Evolutionary conservation across 768 basidiomycete genomes (phyloP).

Genomic region (Rhodotorula diobovata): DNA sequence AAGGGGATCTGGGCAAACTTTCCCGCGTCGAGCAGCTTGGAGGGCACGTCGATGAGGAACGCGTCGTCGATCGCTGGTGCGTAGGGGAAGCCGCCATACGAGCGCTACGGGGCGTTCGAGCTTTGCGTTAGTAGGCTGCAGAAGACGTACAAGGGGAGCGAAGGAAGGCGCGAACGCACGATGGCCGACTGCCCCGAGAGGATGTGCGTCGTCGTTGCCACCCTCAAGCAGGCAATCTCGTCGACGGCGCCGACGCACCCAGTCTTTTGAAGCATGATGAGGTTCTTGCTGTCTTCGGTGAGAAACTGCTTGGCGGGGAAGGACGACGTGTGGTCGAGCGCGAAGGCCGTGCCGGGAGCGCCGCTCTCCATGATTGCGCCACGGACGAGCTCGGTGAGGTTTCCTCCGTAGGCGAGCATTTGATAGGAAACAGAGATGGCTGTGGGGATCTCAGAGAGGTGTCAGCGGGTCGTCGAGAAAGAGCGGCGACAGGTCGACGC

Average conservation of each 20-base stretch:
- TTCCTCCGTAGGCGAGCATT: conserved; percentile 21
- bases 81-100: conserved; percentile 2
- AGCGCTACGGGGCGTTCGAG: background rate
- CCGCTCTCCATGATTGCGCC: conserved; percentile 34
- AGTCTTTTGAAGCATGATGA: background rate
- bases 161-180: background rate
- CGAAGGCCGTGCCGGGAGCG: background rate
- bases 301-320: background rate
- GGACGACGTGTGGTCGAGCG: conserved; percentile 9
- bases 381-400: conserved; percentile 21
- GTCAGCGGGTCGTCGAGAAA: background rate
- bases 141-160: background rate
- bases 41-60: conserved; percentile 1
- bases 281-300: background rate
- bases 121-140: too few species aligned
- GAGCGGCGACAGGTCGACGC: background rate
- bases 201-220: background rate
- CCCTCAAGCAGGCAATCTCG: background rate
- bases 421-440: conserved; percentile 20
- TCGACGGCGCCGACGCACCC: background rate
- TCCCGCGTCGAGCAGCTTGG: background rate
- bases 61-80: background rate
- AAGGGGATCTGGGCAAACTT: background rate
- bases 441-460: background rate
- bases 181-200: background rate